A percentile compares a stretch with the other conserved stretches of the same genome.
These are phyloP conservation scores for Penicillium nucicola DNA, from an alignment of 495 filamentous ascomycete genomes.

Conservation along the genomic window DNA sequence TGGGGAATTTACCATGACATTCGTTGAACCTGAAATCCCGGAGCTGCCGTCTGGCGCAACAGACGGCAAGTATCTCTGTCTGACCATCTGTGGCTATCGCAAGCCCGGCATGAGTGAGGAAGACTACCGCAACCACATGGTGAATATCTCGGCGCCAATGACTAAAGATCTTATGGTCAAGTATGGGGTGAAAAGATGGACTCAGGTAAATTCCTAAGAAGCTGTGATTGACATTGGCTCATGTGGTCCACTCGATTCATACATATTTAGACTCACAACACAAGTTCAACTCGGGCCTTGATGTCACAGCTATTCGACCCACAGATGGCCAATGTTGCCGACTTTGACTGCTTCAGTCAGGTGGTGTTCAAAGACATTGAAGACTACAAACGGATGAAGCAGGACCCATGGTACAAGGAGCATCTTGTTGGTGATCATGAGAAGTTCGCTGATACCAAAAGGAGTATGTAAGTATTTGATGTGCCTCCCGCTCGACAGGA, in stretches of 20 bases:
- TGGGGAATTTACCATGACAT: too few relatives aligned
- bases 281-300: conserved; percentile 24
- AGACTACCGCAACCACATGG: conserved; percentile 47
- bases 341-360: conserved; percentile 49
- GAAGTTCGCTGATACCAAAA: conserved; percentile 47
- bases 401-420: conserved; percentile 38
- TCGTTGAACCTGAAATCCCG: too few relatives aligned
- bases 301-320: conserved; percentile 41
- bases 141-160: conserved; percentile 39
- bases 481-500: too few relatives aligned
- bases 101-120: conserved; percentile 49
- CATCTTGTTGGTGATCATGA: conserved; percentile 39
- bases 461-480: conserved; percentile 32
- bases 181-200: conserved; percentile 41
- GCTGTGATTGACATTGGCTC: too few relatives aligned
- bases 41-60: too few relatives aligned
- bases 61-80: conserved; percentile 24
- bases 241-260: too few relatives aligned
- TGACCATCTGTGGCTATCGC: conserved; percentile 49
- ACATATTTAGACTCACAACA: conserved; percentile 43
- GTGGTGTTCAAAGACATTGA: conserved; percentile 40
- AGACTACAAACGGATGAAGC: conserved; percentile 37
- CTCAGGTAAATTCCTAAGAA: too few relatives aligned
- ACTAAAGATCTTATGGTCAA: conserved; percentile 43
- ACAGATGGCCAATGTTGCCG: conserved; percentile 35